A percentile compares a stretch with the other conserved stretches of the same genome.
Evolutionary conservation across 2,329 filamentous ascomycete species (phyloP).

Genomic region (Pyrenochaeta sp.): DNA sequence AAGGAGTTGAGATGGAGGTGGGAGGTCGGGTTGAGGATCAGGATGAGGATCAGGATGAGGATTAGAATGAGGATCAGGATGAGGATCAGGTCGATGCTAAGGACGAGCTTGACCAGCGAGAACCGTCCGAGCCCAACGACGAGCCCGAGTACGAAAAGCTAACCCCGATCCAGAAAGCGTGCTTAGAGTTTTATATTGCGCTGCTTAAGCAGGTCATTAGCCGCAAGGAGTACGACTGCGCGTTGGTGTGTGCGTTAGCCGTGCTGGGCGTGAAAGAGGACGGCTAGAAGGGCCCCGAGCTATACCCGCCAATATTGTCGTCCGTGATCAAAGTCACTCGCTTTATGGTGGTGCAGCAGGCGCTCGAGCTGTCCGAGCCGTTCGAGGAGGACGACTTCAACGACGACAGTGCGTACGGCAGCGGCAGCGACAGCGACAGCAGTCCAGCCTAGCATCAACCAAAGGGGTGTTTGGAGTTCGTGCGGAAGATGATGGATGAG

Average conservation of each 20-base stretch:
- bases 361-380: neutral
- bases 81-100: too few relatives aligned
- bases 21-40: too few relatives aligned
- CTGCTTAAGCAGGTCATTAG: slow-evolving; percentile 6
- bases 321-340: slow-evolving; percentile 6
- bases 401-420: neutral
- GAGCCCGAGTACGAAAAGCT: too few relatives aligned
- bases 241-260: slow-evolving; percentile 4
- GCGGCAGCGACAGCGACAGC: neutral
- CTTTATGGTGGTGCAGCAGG: slow-evolving; percentile 9
- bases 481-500: slow-evolving; percentile 2
- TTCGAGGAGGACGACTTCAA: neutral
- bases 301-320: slow-evolving; percentile 5
- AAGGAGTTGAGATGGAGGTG: too few relatives aligned
- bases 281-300: slow-evolving; percentile 6
- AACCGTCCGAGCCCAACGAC: too few relatives aligned
- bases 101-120: too few relatives aligned
- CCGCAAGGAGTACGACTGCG: slow-evolving; percentile 9
- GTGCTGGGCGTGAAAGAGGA: slow-evolving; percentile 7
- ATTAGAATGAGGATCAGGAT: too few relatives aligned
- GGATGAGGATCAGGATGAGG: too few relatives aligned
- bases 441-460: too few relatives aligned
- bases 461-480: slow-evolving; percentile 1
- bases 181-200: slow-evolving; percentile 3
- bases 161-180: too few relatives aligned